Evolutionary conservation across 768 basidiomycete genomes (phyloP), one percentile per base, ranked within the genome.

Genomic region (Boletus rubroflammeus): DNA sequence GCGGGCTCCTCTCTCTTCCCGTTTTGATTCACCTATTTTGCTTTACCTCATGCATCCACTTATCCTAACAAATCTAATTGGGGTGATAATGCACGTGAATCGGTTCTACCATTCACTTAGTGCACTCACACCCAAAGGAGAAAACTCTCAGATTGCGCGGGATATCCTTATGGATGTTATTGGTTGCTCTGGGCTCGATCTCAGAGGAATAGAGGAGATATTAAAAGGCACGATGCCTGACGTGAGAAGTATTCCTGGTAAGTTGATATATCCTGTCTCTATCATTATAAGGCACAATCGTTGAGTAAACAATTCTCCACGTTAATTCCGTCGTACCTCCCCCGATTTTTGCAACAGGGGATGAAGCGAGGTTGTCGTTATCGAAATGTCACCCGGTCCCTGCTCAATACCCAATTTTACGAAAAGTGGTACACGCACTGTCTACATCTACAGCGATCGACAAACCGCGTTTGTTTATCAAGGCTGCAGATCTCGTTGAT

Each of bases 391-490:
- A 77, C 36, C 85, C 86, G 0, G 74, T 76, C 15, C 70, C 73
- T 3, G 59, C 74, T 4, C 79, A 85, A 67, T 62, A 73, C 44
- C 62, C 68, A 3, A 61, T 73, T 42, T 64, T 87, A 31, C 73
- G 67, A 51, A 76, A 72, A 54, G 65, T 76, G 39, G 69, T 84
- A 25, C 68, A 72, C 35, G 76, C 73, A 40, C 69, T 92, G 26
- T 72, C 75, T 3, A 65, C 72, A 21, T 76, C 83, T 0, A 55
- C 75, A 0, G 72, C 81, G n/a, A 67, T 90, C 36, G 77, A 85
- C 69, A 87, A 85, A 61, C 72, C 87, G 1, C 77, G 76, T 9
- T 72, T 91, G 34, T 91, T 90, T 63, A 79, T 92, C 65, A 89
- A 86, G 63, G 78, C 87, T 2, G 72, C 67, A 10, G 86, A 91